Evolutionary conservation across 345 rosid genomes (phyloP).

Genomic region (Boechera divaricarpa): DNA sequence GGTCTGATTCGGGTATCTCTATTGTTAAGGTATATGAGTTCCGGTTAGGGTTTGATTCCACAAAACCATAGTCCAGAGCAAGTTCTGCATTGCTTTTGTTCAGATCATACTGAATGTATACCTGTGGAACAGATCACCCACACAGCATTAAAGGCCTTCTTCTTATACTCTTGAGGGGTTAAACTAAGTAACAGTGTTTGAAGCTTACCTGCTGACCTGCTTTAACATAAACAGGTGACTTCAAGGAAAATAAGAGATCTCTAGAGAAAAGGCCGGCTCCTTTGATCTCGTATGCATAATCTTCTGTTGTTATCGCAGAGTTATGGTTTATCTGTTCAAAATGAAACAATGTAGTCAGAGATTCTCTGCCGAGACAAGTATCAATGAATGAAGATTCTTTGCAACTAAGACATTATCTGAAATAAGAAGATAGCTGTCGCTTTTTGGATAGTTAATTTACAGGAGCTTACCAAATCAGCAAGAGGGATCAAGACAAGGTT

Average conservation of each 20-base stretch:
- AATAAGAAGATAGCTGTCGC: background rate
- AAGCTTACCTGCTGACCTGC: conserved; percentile 87
- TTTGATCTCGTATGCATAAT: conserved; percentile 90
- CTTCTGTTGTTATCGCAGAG: conserved; percentile 72
- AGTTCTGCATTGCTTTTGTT: conserved; percentile 90
- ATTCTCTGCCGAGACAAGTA: background rate
- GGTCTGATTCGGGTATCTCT: conserved; percentile 74
- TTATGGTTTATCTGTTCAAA: conserved; percentile 78
- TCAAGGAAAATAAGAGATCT: conserved; percentile 83
- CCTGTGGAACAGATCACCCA: conserved; percentile 52
- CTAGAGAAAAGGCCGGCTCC: conserved; percentile 91
- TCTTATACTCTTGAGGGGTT: background rate
- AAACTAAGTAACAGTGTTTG: conserved; percentile 15
- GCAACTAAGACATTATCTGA: background rate
- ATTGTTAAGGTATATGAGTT: conserved; percentile 81
- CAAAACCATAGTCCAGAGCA: conserved; percentile 91
- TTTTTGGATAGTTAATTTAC: background rate
- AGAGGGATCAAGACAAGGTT: conserved; percentile 87
- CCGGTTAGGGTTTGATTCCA: conserved; percentile 68
- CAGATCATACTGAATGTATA: conserved; percentile 80
- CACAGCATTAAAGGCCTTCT: conserved; percentile 4
- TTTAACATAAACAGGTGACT: conserved; percentile 75
- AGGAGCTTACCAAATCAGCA: conserved; percentile 76
- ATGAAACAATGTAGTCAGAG: conserved; percentile 13
- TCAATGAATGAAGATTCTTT: conserved; percentile 6